phyloP scores from a whole-genome alignment of 345 rosid species.

The Citrus glauca region DNA sequence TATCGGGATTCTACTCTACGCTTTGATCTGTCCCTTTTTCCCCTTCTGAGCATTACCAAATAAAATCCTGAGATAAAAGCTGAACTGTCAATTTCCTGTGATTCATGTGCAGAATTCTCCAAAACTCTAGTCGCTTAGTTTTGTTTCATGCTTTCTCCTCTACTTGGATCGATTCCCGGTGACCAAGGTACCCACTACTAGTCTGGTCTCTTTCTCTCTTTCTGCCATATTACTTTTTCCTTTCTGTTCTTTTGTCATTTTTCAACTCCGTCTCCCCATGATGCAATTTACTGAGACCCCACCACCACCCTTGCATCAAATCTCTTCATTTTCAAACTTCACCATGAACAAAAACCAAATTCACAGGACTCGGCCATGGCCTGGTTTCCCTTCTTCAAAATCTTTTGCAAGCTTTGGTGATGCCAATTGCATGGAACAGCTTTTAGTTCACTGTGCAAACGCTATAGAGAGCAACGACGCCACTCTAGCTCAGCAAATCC shows the following conservation, averaged over 20 bases:
- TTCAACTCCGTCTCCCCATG: constrained; percentile 20
- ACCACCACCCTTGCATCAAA: constrained; percentile 26
- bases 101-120: constrained; percentile 39
- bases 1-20: constrained; percentile 26
- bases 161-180: constrained; percentile 52
- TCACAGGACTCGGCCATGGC: constrained; percentile 58
- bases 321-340: constrained; percentile 19
- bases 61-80: constrained; percentile 41
- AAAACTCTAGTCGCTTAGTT: constrained; percentile 10
- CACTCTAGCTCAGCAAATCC: constrained; percentile 81
- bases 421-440: constrained; percentile 85
- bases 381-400: constrained; percentile 59
- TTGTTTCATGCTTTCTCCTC: constrained; percentile 12
- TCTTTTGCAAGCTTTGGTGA: constrained; percentile 52
- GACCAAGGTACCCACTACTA: constrained; percentile 50
- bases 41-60: constrained; percentile 14
- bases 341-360: constrained; percentile 46
- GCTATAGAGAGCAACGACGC: constrained; percentile 84
- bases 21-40: constrained; percentile 41
- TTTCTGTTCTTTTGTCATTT: neutral
- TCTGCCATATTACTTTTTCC: constrained; percentile 21
- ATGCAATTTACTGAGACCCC: constrained; percentile 66
- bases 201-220: constrained; percentile 72
- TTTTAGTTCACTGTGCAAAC: constrained; percentile 80
- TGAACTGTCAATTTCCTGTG: constrained; percentile 47